Base-by-base conservation (phyloP, 1,284 basidiomycete species). In the Heterobasidion occidentale region DNA sequence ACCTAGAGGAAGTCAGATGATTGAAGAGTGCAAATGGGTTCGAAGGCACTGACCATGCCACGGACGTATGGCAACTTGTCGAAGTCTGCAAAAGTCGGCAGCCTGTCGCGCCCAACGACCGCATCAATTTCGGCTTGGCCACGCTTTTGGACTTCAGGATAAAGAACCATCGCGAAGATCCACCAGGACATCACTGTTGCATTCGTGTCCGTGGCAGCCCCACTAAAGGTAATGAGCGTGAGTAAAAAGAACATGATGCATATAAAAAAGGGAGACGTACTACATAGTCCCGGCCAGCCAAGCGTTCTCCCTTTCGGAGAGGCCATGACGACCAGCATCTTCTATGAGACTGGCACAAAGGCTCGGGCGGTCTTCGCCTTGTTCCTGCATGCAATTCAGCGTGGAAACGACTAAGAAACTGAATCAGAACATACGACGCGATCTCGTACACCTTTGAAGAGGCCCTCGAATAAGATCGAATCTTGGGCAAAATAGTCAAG, bases 91-190 rank as follows among this genome's bases (percentile, higher is more conserved):
- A 63, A 55, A 7, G 53, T 52, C 12, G 62, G 63, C 9, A 57
- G 48, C 7, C 58, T 44, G 14, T 49, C 55, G 7, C 47, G 36
- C 20, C 61, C 63, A 14, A 64, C 56, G 17, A 62, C 54, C 7
- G 36, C 17, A 42, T 64, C 63, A 44, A 64, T 44, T 45, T 64
- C 63, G 14, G 58, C 55, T 27, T 61, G 60, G 7, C 61, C 63
- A 11, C 51, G 50, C 11, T 48, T 56, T 42, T 63, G 60, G 15
- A 50, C 46, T 36, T 58, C 45, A 51, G 61, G 59, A 48, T 61
- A 36, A 36, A 56, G 19, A 56, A 64, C 44, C 52, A 64, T 61
- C 3, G 60, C 59, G 12, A 61, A 49, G 20, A 62, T 42, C 56
- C 52, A 53, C 54, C 65, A 62, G 27, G 38, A 19, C 17, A 56